Evolutionary conservation across 2,329 filamentous ascomycete species (phyloP), one percentile per base, ranked within the genome.

Genomic region (Emergomyces orientalis): DNA sequence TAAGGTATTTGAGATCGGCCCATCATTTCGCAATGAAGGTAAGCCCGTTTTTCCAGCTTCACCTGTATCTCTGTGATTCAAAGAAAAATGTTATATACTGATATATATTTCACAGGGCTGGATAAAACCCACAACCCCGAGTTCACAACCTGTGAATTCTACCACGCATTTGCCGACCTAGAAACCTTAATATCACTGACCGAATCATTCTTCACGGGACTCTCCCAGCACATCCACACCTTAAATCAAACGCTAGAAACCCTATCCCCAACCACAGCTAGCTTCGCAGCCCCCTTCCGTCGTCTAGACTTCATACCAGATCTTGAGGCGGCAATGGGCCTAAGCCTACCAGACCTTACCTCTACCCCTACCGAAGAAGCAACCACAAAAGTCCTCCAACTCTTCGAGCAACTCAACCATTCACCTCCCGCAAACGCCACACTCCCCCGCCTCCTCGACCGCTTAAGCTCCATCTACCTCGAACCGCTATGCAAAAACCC

Each of bases 111-210:
- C 52, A 41, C 45, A 80, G 82, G 83, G 1, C 75, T 96, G 43
- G 92, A 97, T 74, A 84, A 84, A 37, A 96, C 91, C 0, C 94
- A 99, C 74, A 99, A 99, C 72, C 93, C 94, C 0, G 94, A 99
- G 73, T 99, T 97, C 77, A 94, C 90, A 54, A 97, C 90, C 64
- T 97, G 93, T 79, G 94, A 99, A 77, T 97, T 96, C 77, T 99
- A 99, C 76, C 87, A 89, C 65, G 88, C 92, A 2, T 95, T 92
- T 70, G 86, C 88, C 64, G 89, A 88, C 66, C 82, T 97, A 0
- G 79, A 86, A 43, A 84, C 89, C 51, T 79, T 97, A 59, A 91
- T 96, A 71, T 72, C 75, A 25, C 84, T 86, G 72, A 97, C 93
- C 0, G 89, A 94, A 73, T 78, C 81, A 17, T 76, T 97, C 57